Percentiles rank a stretch among this genome's conserved stretches.
phyloP scores from a whole-genome alignment of 208 protist species.

The Wallacemonas sp. region DNA sequence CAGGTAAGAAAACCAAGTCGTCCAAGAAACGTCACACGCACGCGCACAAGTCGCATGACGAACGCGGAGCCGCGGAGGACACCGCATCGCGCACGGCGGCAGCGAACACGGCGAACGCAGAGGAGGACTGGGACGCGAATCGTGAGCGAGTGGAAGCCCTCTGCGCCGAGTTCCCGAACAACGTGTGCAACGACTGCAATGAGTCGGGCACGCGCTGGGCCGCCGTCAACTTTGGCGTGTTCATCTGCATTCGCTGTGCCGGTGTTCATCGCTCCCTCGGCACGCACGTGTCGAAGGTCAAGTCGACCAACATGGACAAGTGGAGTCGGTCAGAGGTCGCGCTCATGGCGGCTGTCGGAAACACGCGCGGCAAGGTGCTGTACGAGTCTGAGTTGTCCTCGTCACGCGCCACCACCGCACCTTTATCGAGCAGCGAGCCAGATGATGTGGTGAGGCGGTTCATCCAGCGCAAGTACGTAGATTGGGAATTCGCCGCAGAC shows the following conservation, averaged over 20 bases:
- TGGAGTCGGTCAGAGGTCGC: constrained; percentile 61
- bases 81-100: no score
- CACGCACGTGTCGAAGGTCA: constrained; percentile 92
- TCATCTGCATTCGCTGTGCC: constrained; percentile 92
- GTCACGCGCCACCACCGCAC: constrained; percentile 3
- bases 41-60: no score
- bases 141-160: constrained; percentile 55
- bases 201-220: constrained; percentile 85
- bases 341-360: constrained; percentile 77
- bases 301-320: constrained; percentile 93
- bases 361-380: constrained; percentile 50
- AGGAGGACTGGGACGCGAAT: constrained; percentile 73
- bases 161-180: constrained; percentile 59
- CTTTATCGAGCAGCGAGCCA: constrained; percentile 12
- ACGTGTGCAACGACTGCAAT: constrained; percentile 83
- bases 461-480: constrained; percentile 72
- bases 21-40: not conserved
- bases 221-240: constrained; percentile 88
- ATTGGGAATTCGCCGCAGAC: constrained; percentile 54
- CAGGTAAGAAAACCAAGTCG: not conserved
- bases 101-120: no score
- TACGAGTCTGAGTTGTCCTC: constrained; percentile 48
- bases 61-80: no score
- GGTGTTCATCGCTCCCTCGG: constrained; percentile 93
- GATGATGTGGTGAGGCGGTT: constrained; percentile 51